Evolutionary conservation across 306 rosid genomes (phyloP).

Genomic region (Mimosa bimucronata): DNA sequence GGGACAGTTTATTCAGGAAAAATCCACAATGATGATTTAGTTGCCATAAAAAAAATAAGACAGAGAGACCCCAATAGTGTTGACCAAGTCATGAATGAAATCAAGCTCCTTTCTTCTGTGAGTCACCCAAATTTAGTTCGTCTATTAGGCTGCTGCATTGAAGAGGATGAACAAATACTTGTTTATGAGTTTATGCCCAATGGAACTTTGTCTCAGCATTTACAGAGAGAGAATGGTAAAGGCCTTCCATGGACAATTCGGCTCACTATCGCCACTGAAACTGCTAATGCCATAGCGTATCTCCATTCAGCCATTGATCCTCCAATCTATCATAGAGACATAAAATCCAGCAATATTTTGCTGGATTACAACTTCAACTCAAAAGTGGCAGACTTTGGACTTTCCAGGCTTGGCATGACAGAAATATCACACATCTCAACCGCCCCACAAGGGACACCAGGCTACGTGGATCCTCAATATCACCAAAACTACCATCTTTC

Average conservation of each 20-base stretch:
- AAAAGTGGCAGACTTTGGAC: conserved; percentile 98
- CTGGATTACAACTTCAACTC: conserved; percentile 81
- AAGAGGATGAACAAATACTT: conserved; percentile 89
- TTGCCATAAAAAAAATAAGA: conserved; percentile 86
- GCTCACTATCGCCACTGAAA: conserved; percentile 87
- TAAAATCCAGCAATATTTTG: conserved; percentile 90
- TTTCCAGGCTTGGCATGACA: conserved; percentile 87
- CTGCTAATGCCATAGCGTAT: conserved; percentile 87
- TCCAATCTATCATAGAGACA: conserved; percentile 95
- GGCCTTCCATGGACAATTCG: conserved; percentile 91
- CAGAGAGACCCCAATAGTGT: conserved; percentile 77
- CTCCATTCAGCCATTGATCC: conserved; percentile 88
- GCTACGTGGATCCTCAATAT: conserved; percentile 97
- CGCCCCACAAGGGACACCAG: conserved; percentile 98
- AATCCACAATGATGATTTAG: conserved; percentile 73
- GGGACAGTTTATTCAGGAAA: conserved; percentile 93
- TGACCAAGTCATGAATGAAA: conserved; percentile 97
- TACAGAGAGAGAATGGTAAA: conserved; percentile 69
- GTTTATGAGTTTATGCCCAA: conserved; percentile 91
- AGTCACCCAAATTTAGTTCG: conserved; percentile 95
- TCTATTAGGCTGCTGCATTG: conserved; percentile 93
- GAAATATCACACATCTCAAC: conserved; percentile 92
- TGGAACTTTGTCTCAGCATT: conserved; percentile 88
- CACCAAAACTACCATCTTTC: conserved; percentile 97
- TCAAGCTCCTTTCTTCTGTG: conserved; percentile 89